Percentiles rank a stretch among this genome's conserved stretches.
phyloP scores from a whole-genome alignment of 805 yeast genomes.

The Wickerhamiella azymoides region DNA sequence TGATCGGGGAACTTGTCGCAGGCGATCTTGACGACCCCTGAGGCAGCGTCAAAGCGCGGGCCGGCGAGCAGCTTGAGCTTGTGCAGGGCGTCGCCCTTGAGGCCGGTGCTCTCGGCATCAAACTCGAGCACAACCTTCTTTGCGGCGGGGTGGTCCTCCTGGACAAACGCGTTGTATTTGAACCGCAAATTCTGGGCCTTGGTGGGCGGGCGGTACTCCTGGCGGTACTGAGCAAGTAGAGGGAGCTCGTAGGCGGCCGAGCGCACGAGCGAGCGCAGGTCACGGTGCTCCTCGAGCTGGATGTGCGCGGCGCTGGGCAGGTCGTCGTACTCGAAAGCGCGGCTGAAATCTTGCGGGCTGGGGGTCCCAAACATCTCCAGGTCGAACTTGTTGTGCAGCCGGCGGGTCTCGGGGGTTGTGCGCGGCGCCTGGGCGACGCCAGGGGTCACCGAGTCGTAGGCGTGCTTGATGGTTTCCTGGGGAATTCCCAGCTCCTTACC shows the following conservation, averaged over 20 bases:
- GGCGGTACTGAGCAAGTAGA: conserved; percentile 57
- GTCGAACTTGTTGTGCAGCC: conserved; percentile 16
- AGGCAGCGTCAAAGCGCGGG: conserved; percentile 51
- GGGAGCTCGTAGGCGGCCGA: conserved; percentile 91
- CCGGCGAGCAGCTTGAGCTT: conserved; percentile 72
- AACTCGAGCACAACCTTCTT: conserved; percentile 52
- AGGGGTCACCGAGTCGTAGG: conserved; percentile 19
- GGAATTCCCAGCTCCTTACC: conserved; percentile 23
- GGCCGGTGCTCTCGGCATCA: conserved; percentile 30
- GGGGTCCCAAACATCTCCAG: conserved; percentile 19
- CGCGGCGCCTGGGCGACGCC: conserved; percentile 8
- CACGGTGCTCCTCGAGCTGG: conserved; percentile 55
- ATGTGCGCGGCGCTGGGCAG: conserved; percentile 60
- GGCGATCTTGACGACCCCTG: conserved; percentile 51
- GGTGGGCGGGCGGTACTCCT: conserved; percentile 42
- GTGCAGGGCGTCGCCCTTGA: conserved; percentile 42
- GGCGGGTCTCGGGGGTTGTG: conserved; percentile 4
- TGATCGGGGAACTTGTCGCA: conserved; percentile 55
- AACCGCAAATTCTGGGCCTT: conserved; percentile 33
- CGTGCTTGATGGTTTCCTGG: conserved; percentile 16
- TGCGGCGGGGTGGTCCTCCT: conserved; percentile 58
- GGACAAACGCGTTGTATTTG: conserved; percentile 58
- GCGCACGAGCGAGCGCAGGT: conserved; percentile 61
- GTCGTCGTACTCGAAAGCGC: conserved; percentile 43
- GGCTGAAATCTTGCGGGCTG: conserved; percentile 16